phyloP scores from a whole-genome alignment of 208 protist genomes.

The Trypanosoma platydactyli region DNA sequence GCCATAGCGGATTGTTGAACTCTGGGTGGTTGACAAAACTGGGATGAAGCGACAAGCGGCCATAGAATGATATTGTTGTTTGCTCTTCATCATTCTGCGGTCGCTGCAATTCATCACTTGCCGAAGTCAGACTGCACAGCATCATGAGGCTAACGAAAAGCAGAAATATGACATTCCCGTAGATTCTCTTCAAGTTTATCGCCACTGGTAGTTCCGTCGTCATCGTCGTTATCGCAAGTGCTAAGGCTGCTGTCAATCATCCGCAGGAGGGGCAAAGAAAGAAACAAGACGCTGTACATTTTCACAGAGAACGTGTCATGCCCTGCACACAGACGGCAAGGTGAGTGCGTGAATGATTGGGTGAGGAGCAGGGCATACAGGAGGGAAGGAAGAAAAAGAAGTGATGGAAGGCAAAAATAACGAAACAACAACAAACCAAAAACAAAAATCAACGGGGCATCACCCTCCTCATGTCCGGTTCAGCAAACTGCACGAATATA shows the following conservation, averaged over 20 bases:
- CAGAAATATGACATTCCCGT: not conserved
- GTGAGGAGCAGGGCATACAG: not conserved
- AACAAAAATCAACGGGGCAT: constrained; percentile 1
- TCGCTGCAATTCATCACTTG: constrained; percentile 4
- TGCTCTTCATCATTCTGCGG: not conserved
- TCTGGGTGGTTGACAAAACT: constrained; percentile 50
- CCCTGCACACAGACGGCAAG: too few relatives aligned
- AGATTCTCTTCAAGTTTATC: not conserved
- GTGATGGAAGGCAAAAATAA: not conserved
- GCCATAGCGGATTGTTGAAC: constrained; percentile 44
- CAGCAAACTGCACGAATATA: constrained; percentile 1
- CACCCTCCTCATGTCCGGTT: not conserved
- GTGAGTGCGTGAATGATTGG: too few relatives aligned
- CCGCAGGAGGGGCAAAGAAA: too few relatives aligned
- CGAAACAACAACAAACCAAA: not conserved
- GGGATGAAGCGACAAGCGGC: constrained; percentile 51
- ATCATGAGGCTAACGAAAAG: not conserved
- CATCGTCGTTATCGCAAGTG: too few relatives aligned
- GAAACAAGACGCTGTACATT: too few relatives aligned
- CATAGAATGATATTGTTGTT: constrained; percentile 38
- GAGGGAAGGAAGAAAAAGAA: not conserved
- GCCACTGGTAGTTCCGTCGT: not conserved
- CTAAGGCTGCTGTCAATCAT: too few relatives aligned
- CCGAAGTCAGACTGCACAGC: not conserved
- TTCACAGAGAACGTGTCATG: too few relatives aligned